Base-by-base conservation (phyloP, 2,329 filamentous ascomycete species). In the Leptosphaerulina australis region DNA sequence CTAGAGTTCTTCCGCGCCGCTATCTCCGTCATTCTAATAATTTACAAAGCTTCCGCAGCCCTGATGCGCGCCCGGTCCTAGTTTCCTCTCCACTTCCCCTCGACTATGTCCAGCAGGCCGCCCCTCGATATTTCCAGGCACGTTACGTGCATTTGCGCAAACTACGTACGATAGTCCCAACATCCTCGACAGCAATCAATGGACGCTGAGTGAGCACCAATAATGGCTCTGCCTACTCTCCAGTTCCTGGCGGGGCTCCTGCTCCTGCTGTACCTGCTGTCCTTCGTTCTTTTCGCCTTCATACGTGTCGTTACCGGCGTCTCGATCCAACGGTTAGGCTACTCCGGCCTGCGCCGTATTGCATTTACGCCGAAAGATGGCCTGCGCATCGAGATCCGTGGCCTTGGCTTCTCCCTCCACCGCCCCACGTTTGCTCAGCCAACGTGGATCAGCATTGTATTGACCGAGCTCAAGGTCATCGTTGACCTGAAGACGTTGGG, bases 341-440 rank as follows among this genome's bases (percentile, higher is more conserved):
- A 95, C 72, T 86, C 95, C 61, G 96, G 94, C 26, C 81, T 99
- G 60, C 88, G 93, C 58, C 88, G 93, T 62, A 88, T 99, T 55
- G 88, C 91, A 50, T 97, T 95, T 73, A 90, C 90, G 11, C 91
- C 91, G 21, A 87, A 83, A 73, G 91, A 96, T 82, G 94, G 94
- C 62, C 79, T 96, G 66, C 88, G 88, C 65, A 85, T 99, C 72
- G 91, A 96, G 72, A 86, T 99, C 48, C 86, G 94, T 40, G 90
- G 92, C 40, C 80, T 99, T 43, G 91, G 94, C 34, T 80, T 99
- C 63, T 88, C 90, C 49, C 75, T 97, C 56, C 94, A 99, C 75
- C 86, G 92, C 4, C 94, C 94, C 10, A 97, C 94, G 5, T 97
- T 99, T 74, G 91, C 93, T 36, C 91, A 97, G 72, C 94, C 94